Percentiles rank a stretch among this genome's conserved stretches.
These are phyloP conservation scores for Tagetes erecta DNA, from an alignment of 129 eudicot species.

Conservation along the genomic window DNA sequence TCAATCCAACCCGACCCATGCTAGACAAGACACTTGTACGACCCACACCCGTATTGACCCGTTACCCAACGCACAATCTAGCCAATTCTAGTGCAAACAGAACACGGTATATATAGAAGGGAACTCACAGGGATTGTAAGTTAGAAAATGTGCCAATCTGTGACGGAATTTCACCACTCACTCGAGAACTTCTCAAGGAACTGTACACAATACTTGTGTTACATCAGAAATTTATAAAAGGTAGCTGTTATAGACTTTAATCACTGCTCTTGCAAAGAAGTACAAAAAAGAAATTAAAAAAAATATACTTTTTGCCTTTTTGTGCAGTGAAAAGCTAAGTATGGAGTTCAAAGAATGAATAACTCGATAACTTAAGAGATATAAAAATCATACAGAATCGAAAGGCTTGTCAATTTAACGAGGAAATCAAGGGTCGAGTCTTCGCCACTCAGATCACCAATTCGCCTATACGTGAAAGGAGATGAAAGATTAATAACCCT, in stretches of 20 bases:
- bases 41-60: background rate
- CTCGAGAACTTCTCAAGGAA: slow-evolving; percentile 53
- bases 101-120: slow-evolving; percentile 6
- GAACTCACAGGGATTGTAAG: slow-evolving; percentile 56
- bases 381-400: slow-evolving; percentile 56
- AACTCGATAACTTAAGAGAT: background rate
- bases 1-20: background rate
- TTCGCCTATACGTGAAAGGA: slow-evolving; percentile 46
- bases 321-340: slow-evolving; percentile 8
- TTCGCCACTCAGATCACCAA: slow-evolving; percentile 56
- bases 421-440: slow-evolving; percentile 65
- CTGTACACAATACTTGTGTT: slow-evolving; percentile 28
- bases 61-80: background rate
- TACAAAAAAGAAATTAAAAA: background rate
- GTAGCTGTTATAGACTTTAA: background rate
- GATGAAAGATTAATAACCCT: background rate
- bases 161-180: slow-evolving; percentile 55
- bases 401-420: slow-evolving; percentile 52
- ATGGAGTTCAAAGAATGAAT: slow-evolving; percentile 3
- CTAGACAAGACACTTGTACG: background rate
- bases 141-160: slow-evolving; percentile 50
- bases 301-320: background rate
- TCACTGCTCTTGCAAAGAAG: slow-evolving; percentile 16
- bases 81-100: slow-evolving; percentile 7
- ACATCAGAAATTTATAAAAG: slow-evolving; percentile 12